Evolutionary conservation across 345 rosid genomes (phyloP).

Genomic region (Theobroma cacao): DNA sequence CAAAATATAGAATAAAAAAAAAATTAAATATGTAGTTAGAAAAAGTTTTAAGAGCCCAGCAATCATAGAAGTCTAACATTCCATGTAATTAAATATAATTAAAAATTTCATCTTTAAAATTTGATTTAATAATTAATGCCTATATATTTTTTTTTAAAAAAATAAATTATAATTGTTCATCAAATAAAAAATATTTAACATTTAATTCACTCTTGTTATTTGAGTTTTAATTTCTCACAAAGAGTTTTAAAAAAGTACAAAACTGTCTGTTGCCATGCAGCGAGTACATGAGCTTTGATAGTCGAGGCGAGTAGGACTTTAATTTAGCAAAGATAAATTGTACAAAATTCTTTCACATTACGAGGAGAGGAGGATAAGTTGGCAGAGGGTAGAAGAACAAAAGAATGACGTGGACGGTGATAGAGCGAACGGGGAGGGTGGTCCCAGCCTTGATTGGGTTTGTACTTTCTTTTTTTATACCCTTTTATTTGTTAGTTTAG

Average conservation of each 20-base stretch:
- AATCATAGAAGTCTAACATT: too few species aligned
- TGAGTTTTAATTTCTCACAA: too few species aligned
- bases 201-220: too few species aligned
- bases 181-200: too few species aligned
- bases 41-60: too few species aligned
- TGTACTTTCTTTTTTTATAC: neutral
- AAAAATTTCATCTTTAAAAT: too few species aligned
- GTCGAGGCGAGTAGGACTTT: neutral
- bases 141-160: too few species aligned
- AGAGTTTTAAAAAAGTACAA: too few species aligned
- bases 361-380: slow-evolving; percentile 17
- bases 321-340: neutral
- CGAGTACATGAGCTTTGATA: neutral
- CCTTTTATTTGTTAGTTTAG: neutral
- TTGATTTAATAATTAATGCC: too few species aligned
- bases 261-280: neutral
- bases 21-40: too few species aligned
- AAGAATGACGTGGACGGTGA: slow-evolving; percentile 22
- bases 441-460: neutral
- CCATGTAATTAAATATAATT: too few species aligned
- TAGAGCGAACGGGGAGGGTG: neutral
- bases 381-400: neutral
- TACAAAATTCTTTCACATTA: neutral
- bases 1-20: neutral
- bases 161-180: neutral